phyloP scores from a whole-genome alignment of 352 stramenopile species.

The Pythium pyrilobum region DNA sequence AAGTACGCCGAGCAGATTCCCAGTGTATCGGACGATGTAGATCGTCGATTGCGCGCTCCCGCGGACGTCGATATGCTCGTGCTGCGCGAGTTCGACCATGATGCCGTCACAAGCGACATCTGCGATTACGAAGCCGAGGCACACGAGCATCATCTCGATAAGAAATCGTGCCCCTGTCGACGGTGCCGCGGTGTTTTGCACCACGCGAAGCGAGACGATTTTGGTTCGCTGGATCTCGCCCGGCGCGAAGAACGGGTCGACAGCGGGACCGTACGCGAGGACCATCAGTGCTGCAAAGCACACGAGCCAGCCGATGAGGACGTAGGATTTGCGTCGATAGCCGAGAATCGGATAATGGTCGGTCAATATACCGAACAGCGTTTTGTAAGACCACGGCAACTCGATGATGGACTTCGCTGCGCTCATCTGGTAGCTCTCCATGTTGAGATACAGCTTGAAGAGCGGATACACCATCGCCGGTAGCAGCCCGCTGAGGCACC shows the following conservation, averaged over 20 bases:
- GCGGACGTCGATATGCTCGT: slow-evolving; percentile 57
- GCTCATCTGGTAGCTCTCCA: slow-evolving; percentile 60
- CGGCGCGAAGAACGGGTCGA: slow-evolving; percentile 43
- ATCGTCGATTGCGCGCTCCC: slow-evolving; percentile 57
- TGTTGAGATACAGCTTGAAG: slow-evolving; percentile 78
- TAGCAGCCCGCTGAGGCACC: slow-evolving; percentile 65
- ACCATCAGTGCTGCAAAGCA: slow-evolving; percentile 45
- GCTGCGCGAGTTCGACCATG: slow-evolving; percentile 67
- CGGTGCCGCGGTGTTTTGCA: slow-evolving; percentile 44
- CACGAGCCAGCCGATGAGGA: slow-evolving; percentile 60
- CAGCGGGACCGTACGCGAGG: slow-evolving; percentile 43
- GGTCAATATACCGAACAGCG: slow-evolving; percentile 64
- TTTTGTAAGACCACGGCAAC: slow-evolving; percentile 74
- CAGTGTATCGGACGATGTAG: slow-evolving; percentile 59
- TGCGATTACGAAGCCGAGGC: slow-evolving; percentile 59
- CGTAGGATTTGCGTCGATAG: slow-evolving; percentile 67
- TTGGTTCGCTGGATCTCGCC: slow-evolving; percentile 58
- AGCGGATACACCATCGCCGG: slow-evolving; percentile 65
- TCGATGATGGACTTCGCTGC: slow-evolving; percentile 50
- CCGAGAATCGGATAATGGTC: slow-evolving; percentile 59
- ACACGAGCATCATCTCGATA: slow-evolving; percentile 51
- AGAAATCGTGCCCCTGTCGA: slow-evolving; percentile 45
- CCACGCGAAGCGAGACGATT: slow-evolving; percentile 25
- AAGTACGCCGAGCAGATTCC: slow-evolving; percentile 35
- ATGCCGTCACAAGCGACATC: slow-evolving; percentile 62